These are phyloP conservation scores for Meyerozyma athensensis DNA, from an alignment of 1,139 yeast genomes.

Conservation along the genomic window DNA sequence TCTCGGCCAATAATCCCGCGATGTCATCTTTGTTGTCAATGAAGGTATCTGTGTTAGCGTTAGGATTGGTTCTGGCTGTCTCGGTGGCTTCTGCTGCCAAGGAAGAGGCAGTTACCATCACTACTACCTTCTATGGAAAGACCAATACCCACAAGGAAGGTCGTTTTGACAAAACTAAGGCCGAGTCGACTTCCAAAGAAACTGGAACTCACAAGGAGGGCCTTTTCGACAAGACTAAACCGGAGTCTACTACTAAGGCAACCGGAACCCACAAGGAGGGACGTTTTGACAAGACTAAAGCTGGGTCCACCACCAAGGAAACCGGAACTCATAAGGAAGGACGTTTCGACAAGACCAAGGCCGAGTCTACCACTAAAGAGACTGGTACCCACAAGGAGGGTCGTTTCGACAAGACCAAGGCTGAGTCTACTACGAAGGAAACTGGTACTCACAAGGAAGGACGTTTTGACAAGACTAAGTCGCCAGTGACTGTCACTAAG, in stretches of 20 bases:
- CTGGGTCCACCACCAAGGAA: constrained; percentile 5
- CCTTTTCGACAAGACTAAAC: constrained; percentile 13
- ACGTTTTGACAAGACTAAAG: constrained; percentile 13
- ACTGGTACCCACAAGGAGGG: constrained; percentile 45
- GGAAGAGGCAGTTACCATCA: constrained; percentile 23
- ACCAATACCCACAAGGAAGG: constrained; percentile 42
- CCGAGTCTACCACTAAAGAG: constrained; percentile 19
- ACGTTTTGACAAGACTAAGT: constrained; percentile 31
- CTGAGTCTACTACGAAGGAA: constrained; percentile 23
- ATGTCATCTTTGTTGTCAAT: not conserved
- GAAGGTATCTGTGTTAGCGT: not conserved
- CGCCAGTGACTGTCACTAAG: constrained; percentile 3
- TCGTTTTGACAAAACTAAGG: constrained; percentile 46
- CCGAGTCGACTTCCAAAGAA: constrained; percentile 25
- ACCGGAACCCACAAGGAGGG: constrained; percentile 13
- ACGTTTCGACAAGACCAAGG: constrained; percentile 38
- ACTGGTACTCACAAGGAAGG: constrained; percentile 46
- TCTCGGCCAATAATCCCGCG: constrained; percentile 3
- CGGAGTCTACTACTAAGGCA: constrained; percentile 7
- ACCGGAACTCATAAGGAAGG: constrained; percentile 36
- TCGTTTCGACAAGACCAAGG: constrained; percentile 44
- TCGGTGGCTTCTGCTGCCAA: constrained; percentile 14
- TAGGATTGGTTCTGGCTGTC: constrained; percentile 14
- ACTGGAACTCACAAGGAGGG: constrained; percentile 14
- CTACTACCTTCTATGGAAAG: constrained; percentile 15